Evolutionary conservation across 1,284 basidiomycete species (phyloP).

Genomic region (Marasmius sp.): DNA sequence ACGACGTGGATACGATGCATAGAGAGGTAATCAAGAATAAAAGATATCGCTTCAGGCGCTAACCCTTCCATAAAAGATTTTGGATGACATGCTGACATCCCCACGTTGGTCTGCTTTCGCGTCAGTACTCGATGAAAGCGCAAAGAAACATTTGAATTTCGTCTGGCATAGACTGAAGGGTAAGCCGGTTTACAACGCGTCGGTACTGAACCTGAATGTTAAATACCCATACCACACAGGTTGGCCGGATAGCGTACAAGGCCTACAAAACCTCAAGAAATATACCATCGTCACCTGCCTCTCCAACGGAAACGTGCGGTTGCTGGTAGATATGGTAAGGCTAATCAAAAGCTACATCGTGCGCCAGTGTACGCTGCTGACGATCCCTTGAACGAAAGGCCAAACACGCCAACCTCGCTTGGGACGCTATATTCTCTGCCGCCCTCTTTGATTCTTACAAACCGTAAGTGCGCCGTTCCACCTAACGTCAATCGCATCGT

Average conservation of each 20-base stretch:
- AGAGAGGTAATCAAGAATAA: conserved; percentile 39
- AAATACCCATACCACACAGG: conserved; percentile 30
- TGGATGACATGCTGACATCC: conserved; percentile 51
- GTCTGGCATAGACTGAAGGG: conserved; percentile 60
- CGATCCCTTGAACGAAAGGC: conserved; percentile 60
- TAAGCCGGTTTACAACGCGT: conserved; percentile 17
- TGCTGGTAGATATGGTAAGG: conserved; percentile 60
- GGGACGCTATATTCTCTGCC: conserved; percentile 61
- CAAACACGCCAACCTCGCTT: conserved; percentile 57
- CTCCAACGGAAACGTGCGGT: conserved; percentile 62
- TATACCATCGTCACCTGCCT: conserved; percentile 50
- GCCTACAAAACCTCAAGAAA: conserved; percentile 51
- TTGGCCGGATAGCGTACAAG: conserved; percentile 55
- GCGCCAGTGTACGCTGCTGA: neutral
- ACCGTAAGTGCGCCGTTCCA: conserved; percentile 36
- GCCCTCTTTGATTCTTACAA: conserved; percentile 63
- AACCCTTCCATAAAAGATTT: conserved; percentile 37
- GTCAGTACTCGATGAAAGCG: conserved; percentile 39
- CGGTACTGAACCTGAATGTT: neutral
- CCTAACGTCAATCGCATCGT: neutral
- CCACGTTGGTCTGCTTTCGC: conserved; percentile 48
- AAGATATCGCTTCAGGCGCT: neutral
- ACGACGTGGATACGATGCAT: conserved; percentile 57
- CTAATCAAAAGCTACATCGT: neutral
- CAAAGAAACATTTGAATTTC: conserved; percentile 42